phyloP scores from a whole-genome alignment of 495 filamentous ascomycete genomes.

The Aspergillus baeticus region DNA sequence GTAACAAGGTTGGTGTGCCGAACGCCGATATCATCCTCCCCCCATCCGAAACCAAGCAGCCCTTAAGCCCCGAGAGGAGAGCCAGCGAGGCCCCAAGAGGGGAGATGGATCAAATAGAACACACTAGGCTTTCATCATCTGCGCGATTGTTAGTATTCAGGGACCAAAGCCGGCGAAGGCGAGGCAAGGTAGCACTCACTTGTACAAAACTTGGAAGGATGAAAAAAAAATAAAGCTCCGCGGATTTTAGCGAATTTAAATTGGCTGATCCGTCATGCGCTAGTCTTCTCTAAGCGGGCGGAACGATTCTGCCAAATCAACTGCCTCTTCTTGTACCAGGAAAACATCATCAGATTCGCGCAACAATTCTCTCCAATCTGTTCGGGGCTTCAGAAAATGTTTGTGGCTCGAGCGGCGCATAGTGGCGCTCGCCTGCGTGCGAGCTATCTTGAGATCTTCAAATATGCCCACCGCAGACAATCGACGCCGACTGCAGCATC shows the following conservation, averaged over 20 bases:
- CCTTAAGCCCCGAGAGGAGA: slow-evolving; percentile 96
- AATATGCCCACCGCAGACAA: slow-evolving; percentile 30
- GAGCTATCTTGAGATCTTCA: slow-evolving; percentile 42
- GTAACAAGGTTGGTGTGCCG: slow-evolving; percentile 98
- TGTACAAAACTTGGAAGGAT: slow-evolving; percentile 99
- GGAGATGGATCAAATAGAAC: slow-evolving; percentile 78
- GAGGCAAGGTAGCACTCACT: slow-evolving; percentile 58
- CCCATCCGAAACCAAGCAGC: slow-evolving; percentile 64
- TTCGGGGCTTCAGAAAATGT: slow-evolving; percentile 14
- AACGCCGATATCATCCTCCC: slow-evolving; percentile 96
- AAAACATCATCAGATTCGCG: background rate
- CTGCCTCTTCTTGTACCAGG: background rate
- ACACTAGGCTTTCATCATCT: slow-evolving; percentile 99
- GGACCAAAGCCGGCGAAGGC: too few relatives aligned
- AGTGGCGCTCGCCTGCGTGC: slow-evolving; percentile 28
- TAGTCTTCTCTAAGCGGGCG: slow-evolving; percentile 31
- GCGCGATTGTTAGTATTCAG: slow-evolving; percentile 41
- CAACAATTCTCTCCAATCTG: background rate
- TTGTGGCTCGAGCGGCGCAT: slow-evolving; percentile 20
- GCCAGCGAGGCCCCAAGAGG: slow-evolving; percentile 63
- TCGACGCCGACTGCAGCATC: slow-evolving; percentile 13
- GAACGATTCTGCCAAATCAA: slow-evolving; percentile 12
- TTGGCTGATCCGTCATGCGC: slow-evolving; percentile 18
- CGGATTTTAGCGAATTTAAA: slow-evolving; percentile 22
- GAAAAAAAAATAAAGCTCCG: slow-evolving; percentile 54